Base-by-base conservation (phyloP, 306 rosid genomes). In the Ormosia emarginata region DNA sequence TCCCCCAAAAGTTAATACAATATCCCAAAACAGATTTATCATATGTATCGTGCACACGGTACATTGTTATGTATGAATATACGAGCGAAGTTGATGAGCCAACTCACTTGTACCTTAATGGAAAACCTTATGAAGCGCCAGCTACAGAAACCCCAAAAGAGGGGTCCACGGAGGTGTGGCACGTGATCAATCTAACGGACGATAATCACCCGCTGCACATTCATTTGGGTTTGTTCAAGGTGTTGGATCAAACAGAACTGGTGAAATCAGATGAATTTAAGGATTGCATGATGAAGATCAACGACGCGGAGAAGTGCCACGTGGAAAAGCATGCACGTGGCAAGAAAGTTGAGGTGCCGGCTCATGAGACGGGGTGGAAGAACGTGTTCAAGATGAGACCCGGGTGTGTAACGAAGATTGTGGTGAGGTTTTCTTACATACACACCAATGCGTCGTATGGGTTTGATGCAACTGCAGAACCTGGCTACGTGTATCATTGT, bases 181-280 rank as follows among this genome's bases (percentile, higher is more conserved):
- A 92, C 12, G 95, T 94, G 86, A 94, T 94, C 15, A 94, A 94
- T 68, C 84, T 94, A 50, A 94, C 98, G 43, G 93, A 78, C 57
- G 98, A 94, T 53, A 94, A 94, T 80, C 98, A 94, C 65, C 98
- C 98, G 3, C 61, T 92, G 18, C 98, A 94, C 83, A 87, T 94
- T 77, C 98, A 94, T 69, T 33, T 94, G 61, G 98, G 92, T 4
- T 77, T 94, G 81, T 81, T 94, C 17, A 84, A 81, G 67, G 95
- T 83, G 30, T 37, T 95, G 78, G 93, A 93, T 46, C 97, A 95
- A 68, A 90, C 77, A 37, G 81, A 84, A 86, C 49, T 95, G 67
- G 90, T 90, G 67, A 70, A 86, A 3, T 6, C 2, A 4, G 92
- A 88, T 0, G 85, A 86, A 7, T 95, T 95, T 6, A 90, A 76